phyloP scores from a whole-genome alignment of 495 filamentous ascomycete species.

The Aspergillus campestris region DNA sequence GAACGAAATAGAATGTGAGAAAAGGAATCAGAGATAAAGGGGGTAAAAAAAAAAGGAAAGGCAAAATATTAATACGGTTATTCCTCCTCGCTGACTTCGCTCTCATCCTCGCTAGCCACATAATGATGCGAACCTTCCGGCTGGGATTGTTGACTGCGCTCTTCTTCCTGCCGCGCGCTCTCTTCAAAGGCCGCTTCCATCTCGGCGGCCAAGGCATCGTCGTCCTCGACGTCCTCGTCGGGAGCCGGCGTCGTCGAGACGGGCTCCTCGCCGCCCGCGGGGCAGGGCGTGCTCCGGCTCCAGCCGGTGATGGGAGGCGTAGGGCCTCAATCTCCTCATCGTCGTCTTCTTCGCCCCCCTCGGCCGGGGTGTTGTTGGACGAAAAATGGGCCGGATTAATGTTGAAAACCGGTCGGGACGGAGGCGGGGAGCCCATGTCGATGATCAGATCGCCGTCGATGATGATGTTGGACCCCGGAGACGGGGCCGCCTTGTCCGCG shows the following conservation, averaged over 20 bases:
- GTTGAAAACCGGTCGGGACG: constrained; percentile 25
- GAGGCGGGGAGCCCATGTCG: constrained; percentile 42
- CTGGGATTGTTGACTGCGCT: constrained; percentile 28
- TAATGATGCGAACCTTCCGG: constrained; percentile 17
- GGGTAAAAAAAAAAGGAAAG: constrained; percentile 10
- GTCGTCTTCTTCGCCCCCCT: constrained; percentile 24
- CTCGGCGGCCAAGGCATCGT: constrained; percentile 36
- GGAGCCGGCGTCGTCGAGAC: constrained; percentile 2
- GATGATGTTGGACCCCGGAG: constrained; percentile 38
- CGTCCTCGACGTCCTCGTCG: constrained; percentile 25
- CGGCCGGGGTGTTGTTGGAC: constrained; percentile 30
- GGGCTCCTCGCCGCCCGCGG: neutral
- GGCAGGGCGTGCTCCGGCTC: constrained; percentile 13
- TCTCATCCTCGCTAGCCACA: constrained; percentile 39
- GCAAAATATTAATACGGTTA: constrained; percentile 13
- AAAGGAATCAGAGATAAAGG: constrained; percentile 3
- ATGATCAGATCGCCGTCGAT: constrained; percentile 42
- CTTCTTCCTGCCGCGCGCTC: constrained; percentile 30
- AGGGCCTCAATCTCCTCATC: constrained; percentile 36
- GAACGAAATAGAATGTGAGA: neutral
- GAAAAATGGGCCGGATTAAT: constrained; percentile 37
- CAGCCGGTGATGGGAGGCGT: constrained; percentile 31
- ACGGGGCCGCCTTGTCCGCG: constrained; percentile 27
- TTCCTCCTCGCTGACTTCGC: constrained; percentile 44
- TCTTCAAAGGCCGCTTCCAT: constrained; percentile 44